Conservation (phyloP, 2,329 filamentous ascomycete species). For the Fusarium nygamai region DNA sequence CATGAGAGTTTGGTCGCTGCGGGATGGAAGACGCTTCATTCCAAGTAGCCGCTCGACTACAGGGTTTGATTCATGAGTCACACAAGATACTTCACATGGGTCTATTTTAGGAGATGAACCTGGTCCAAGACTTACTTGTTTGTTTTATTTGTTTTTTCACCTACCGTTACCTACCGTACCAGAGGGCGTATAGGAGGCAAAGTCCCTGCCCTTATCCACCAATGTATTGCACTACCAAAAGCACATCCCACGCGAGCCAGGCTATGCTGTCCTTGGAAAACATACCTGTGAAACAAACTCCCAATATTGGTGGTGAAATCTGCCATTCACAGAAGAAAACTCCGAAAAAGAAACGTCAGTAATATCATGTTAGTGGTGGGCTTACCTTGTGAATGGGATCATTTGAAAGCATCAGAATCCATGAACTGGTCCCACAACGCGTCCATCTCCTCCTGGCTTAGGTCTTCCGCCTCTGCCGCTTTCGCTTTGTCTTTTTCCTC, state of each 20-base stretch:
- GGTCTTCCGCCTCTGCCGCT: neutral
- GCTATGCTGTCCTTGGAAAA: neutral
- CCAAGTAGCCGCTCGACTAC: neutral
- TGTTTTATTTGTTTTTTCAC: neutral
- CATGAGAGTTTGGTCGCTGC: slow-evolving; percentile 67
- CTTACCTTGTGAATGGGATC: neutral
- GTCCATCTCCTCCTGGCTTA: neutral
- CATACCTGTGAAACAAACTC: neutral
- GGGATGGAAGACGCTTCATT: slow-evolving; percentile 62
- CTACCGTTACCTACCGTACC: neutral
- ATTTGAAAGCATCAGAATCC: neutral
- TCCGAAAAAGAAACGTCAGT: neutral
- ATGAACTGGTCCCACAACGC: neutral
- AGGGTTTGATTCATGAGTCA: neutral
- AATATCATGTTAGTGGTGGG: neutral
- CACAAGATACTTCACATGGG: neutral
- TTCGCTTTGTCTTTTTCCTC: neutral
- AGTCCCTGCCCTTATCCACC: neutral
- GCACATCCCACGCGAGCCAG: neutral
- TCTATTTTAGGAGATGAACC: neutral
- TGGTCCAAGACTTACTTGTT: neutral
- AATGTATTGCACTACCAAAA: neutral
- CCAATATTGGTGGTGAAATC: neutral
- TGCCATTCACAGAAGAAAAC: neutral
- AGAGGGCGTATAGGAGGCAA: neutral